Percentiles rank a stretch among this genome's conserved stretches.
These are phyloP conservation scores for Pseudogymnoascus sp. DNA, from an alignment of 2,329 filamentous ascomycete genomes.

Conservation along the genomic window DNA sequence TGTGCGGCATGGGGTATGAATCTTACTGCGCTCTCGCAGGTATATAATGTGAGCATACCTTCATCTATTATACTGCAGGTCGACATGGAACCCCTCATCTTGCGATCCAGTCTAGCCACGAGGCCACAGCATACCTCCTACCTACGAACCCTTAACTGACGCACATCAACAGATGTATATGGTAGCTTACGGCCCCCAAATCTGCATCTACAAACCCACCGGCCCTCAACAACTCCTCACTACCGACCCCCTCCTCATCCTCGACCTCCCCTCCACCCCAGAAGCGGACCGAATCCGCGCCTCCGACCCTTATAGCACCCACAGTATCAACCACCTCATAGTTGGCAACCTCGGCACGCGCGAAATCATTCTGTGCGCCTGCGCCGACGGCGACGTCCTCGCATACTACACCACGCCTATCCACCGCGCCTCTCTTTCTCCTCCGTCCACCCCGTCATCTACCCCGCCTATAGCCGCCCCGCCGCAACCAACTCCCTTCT, in stretches of 20 bases:
- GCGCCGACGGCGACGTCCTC: slow-evolving; percentile 68
- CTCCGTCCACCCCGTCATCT: neutral
- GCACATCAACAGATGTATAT: slow-evolving; percentile 47
- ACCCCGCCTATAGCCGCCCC: neutral
- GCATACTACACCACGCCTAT: slow-evolving; percentile 52
- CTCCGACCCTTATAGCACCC: slow-evolving; percentile 41
- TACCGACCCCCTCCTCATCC: slow-evolving; percentile 40
- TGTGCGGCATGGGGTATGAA: slow-evolving; percentile 40
- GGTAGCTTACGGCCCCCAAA: slow-evolving; percentile 47
- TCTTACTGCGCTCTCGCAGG: slow-evolving; percentile 50
- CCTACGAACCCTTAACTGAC: neutral
- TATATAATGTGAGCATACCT: slow-evolving; percentile 40
- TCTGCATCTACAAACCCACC: slow-evolving; percentile 49
- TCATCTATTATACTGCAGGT: neutral
- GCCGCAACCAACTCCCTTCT: slow-evolving; percentile 41
- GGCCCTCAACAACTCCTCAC: slow-evolving; percentile 43
- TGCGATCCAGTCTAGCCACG: neutral
- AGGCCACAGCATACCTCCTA: neutral
- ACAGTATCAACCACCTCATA: slow-evolving; percentile 62
- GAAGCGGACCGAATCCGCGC: slow-evolving; percentile 41
- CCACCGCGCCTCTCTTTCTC: neutral
- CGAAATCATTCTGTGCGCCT: slow-evolving; percentile 61
- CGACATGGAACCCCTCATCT: neutral
- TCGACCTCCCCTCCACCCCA: slow-evolving; percentile 37
- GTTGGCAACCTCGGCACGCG: slow-evolving; percentile 61